Percentiles rank a stretch among this genome's conserved stretches.
Evolutionary conservation across 305 asterid genomes (phyloP).

Genomic region (Fraxinus latifolia): DNA sequence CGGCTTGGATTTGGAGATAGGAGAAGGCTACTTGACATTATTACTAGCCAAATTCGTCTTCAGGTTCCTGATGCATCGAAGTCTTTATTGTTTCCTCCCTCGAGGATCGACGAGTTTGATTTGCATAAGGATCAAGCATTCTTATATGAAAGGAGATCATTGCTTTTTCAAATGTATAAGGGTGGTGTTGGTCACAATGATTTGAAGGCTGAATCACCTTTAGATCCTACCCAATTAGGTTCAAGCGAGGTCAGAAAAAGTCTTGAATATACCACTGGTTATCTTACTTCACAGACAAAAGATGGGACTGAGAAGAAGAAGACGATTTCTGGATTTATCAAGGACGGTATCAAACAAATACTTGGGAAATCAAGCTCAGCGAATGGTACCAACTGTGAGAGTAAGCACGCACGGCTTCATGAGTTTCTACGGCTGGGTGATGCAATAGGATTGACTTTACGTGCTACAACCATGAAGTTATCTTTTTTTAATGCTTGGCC

Average conservation of each 20-base stretch:
- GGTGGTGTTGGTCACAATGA: slow-evolving; percentile 41
- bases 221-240: slow-evolving; percentile 51
- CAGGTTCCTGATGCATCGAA: slow-evolving; percentile 39
- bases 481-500: slow-evolving; percentile 85
- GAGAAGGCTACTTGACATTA: slow-evolving; percentile 67
- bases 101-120: slow-evolving; percentile 42
- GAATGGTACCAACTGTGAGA: slow-evolving; percentile 41
- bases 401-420: slow-evolving; percentile 60
- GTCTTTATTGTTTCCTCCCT: slow-evolving; percentile 49
- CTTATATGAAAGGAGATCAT: slow-evolving; percentile 57
- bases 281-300: slow-evolving; percentile 34
- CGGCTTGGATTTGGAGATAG: slow-evolving; percentile 79
- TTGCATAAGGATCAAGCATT: slow-evolving; percentile 40
- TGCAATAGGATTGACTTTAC: slow-evolving; percentile 56
- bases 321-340: slow-evolving; percentile 55
- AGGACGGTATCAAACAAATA: slow-evolving; percentile 61
- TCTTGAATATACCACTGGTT: slow-evolving; percentile 41
- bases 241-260: slow-evolving; percentile 50
- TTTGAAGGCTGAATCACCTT: slow-evolving; percentile 36
- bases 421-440: slow-evolving; percentile 68
- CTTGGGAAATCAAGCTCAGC: slow-evolving; percentile 65
- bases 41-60: slow-evolving; percentile 54
- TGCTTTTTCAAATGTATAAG: slow-evolving; percentile 59
- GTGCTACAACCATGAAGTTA: slow-evolving; percentile 60
- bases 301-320: slow-evolving; percentile 49